Conservation (phyloP, 768 basidiomycete genomes). For the Boletus barrowsii region DNA sequence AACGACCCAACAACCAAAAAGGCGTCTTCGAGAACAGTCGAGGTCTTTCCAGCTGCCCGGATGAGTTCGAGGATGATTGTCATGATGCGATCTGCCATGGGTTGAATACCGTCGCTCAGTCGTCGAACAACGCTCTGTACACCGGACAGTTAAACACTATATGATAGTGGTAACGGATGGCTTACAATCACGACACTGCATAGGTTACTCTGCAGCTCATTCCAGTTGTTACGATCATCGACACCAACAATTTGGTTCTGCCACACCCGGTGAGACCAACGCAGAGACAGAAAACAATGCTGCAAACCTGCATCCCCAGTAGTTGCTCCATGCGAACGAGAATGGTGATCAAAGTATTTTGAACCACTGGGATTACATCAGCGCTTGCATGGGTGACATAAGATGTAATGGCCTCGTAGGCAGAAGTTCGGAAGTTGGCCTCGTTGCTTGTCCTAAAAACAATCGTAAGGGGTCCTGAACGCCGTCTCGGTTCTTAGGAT, state of each 20-base stretch:
- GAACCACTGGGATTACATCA: constrained; percentile 78
- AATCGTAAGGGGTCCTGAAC: constrained; percentile 10
- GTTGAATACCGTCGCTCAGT: constrained; percentile 77
- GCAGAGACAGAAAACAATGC: background rate
- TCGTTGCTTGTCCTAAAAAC: constrained; percentile 71
- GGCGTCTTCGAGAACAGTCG: constrained; percentile 93
- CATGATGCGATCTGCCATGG: constrained; percentile 94
- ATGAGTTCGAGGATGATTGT: constrained; percentile 83
- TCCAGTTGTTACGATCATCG: constrained; percentile 98
- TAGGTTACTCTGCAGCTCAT: constrained; percentile 94
- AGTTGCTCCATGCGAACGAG: constrained; percentile 91
- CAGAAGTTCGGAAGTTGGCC: constrained; percentile 88
- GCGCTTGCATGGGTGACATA: constrained; percentile 77
- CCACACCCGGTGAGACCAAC: background rate
- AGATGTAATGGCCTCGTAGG: constrained; percentile 92
- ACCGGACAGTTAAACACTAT: constrained; percentile 2
- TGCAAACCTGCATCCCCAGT: constrained; percentile 70
- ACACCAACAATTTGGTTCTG: constrained; percentile 91
- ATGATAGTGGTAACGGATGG: constrained; percentile 3
- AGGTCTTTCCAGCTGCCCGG: constrained; percentile 83
- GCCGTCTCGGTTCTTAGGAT: background rate
- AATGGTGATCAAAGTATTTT: constrained; percentile 76
- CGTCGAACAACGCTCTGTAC: constrained; percentile 80
- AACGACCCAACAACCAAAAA: constrained; percentile 92
- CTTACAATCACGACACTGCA: constrained; percentile 86